A percentile compares a stretch with the other conserved stretches of the same genome.
Conservation (phyloP, 805 yeast genomes). For the Saturnispora ahearnii region DNA sequence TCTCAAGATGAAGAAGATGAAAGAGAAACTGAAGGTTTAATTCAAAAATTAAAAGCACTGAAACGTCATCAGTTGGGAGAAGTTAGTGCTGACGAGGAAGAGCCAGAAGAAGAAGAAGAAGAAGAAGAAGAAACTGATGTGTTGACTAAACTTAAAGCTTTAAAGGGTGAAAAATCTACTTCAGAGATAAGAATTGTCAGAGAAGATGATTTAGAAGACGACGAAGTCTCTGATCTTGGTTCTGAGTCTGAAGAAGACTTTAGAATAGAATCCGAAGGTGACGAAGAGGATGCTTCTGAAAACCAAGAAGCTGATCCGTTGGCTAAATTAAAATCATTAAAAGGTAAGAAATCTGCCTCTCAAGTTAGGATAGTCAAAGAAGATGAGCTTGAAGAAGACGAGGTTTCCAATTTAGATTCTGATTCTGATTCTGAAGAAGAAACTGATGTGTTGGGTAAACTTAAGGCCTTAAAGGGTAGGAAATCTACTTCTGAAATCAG, state of each 20-base stretch:
- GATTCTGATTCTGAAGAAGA: conserved; percentile 14
- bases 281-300: conserved; percentile 20
- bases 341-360: conserved; percentile 19
- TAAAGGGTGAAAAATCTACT: conserved; percentile 24
- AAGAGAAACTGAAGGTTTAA: conserved; percentile 8
- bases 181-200: conserved; percentile 24
- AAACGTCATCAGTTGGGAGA: conserved; percentile 14
- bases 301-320: conserved; percentile 9
- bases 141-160: conserved; percentile 16
- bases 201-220: conserved; percentile 22
- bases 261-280: neutral
- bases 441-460: conserved; percentile 12
- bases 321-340: conserved; percentile 32
- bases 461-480: conserved; percentile 21
- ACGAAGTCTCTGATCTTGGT: conserved; percentile 12
- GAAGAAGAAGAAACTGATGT: conserved; percentile 20
- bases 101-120: conserved; percentile 21
- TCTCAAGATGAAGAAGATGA: conserved; percentile 15
- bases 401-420: conserved; percentile 16
- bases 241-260: conserved; percentile 9
- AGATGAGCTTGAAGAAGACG: conserved; percentile 23
- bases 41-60: conserved; percentile 10
- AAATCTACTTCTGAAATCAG: conserved; percentile 24
- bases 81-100: conserved; percentile 3
- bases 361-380: conserved; percentile 26